Base-by-base conservation (phyloP, 345 rosid genomes). In the Mallotus nudiflorus region DNA sequence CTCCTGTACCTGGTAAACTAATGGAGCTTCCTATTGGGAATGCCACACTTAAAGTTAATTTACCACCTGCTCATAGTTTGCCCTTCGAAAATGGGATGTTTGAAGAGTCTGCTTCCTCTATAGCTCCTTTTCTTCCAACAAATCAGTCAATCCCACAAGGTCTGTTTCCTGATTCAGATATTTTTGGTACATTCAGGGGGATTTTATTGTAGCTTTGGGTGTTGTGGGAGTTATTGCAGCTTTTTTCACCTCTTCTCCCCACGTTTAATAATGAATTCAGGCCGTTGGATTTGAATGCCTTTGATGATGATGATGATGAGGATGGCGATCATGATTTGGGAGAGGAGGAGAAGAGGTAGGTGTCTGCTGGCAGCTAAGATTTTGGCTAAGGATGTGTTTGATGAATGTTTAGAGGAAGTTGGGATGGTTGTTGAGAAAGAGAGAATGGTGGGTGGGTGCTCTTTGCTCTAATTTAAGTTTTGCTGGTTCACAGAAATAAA, bases 21-120 rank as follows among this genome's bases (percentile, higher is more conserved):
- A 95, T 95, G 98, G 99, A 95, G 75, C 92, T 95, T 56, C 97
- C 91, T 0, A 92, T 92, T 68, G 99, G 98, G 70, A 92, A 89
- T 79, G 93, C 98, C n/a, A 62, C 73, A 72, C 91, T 95, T 37
- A 95, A 90, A 73, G 98, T 87, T 54, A 88, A 84, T 82, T 69
- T 95, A 78, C 98, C 99, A 9, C 99, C 99, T 78, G 83, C 97
- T 70, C 90, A 89, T 78, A 75, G 94, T 70, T 85, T 95, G 76
- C 89, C 99, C 18, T 77, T 84, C 76, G 97, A 86, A 79, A 80
- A 80, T 68, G 91, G 89, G 70, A 40, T 74, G 20, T 84, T 77
- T 18, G 96, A 90, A 82, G 96, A 90, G 81, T 85, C 89, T 66
- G 87, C 89, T 70, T 87, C 97, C 60, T 82, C 97, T 15, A 82